These are phyloP conservation scores for Primulina huaijiensis DNA, from an alignment of 257 asterid genomes.

Conservation along the genomic window DNA sequence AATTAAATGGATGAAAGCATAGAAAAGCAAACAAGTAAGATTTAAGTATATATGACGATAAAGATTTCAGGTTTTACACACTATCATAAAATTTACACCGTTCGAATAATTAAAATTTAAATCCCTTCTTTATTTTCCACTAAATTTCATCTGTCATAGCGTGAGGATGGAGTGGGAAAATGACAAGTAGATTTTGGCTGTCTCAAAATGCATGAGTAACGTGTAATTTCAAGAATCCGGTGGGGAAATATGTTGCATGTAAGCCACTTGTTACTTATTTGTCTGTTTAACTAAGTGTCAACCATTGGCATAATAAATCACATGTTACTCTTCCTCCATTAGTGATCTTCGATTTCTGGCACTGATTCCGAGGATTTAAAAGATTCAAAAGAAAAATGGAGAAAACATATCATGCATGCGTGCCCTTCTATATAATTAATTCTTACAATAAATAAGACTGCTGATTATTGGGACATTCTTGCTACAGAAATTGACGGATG, in stretches of 20 bases:
- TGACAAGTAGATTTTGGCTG: background rate
- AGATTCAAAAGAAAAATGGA: background rate
- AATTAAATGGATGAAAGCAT: constrained; percentile 26
- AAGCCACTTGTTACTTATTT: background rate
- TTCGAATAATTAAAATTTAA: too few species aligned
- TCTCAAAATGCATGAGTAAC: background rate
- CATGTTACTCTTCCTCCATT: background rate
- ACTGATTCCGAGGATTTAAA: background rate
- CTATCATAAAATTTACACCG: background rate
- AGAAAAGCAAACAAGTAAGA: background rate
- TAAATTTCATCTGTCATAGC: background rate
- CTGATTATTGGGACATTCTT: background rate
- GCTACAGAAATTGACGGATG: background rate
- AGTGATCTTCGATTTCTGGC: background rate
- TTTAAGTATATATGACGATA: too few species aligned
- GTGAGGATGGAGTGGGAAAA: background rate
- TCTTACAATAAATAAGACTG: too few species aligned
- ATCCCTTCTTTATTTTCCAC: too few species aligned
- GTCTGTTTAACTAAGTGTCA: background rate
- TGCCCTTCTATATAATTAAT: background rate
- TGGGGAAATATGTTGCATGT: background rate
- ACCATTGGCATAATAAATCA: background rate
- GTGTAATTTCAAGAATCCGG: background rate
- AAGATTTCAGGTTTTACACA: too few species aligned
- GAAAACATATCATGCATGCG: background rate